phyloP scores from a whole-genome alignment of 2,329 filamentous ascomycete genomes.

The Zopfia rhizophila region DNA sequence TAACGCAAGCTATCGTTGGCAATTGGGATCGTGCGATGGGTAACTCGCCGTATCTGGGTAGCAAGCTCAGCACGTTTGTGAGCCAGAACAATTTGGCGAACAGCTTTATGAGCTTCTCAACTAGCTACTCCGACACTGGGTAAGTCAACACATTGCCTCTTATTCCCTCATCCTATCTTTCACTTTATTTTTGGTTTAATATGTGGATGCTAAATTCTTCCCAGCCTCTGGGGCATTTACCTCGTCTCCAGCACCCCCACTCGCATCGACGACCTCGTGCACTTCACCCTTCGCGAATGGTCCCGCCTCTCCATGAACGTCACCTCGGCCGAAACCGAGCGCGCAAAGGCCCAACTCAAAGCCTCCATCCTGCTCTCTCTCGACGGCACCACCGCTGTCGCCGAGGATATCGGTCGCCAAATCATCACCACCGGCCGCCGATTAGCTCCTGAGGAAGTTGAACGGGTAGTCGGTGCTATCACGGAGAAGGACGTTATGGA shows the following conservation, averaged over 20 bases:
- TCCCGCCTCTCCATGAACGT: conserved; percentile 92
- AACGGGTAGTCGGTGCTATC: conserved; percentile 87
- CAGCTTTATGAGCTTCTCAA: conserved; percentile 99
- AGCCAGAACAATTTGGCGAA: conserved; percentile 96
- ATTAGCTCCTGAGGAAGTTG: conserved; percentile 91
- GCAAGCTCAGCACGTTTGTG: conserved; percentile 95
- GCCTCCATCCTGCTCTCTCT: conserved; percentile 96
- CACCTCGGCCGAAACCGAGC: conserved; percentile 90
- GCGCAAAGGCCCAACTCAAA: conserved; percentile 99
- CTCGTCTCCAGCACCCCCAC: conserved; percentile 90
- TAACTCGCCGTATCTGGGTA: conserved; percentile 95
- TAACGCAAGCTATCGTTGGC: conserved; percentile 97
- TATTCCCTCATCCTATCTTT: not conserved
- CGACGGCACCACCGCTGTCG: conserved; percentile 95
- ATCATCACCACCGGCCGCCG: conserved; percentile 96
- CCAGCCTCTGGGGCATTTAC: conserved; percentile 99
- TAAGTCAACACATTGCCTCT: conserved; percentile 59
- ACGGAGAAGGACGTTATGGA: conserved; percentile 97
- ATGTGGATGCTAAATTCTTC: conserved; percentile 38
- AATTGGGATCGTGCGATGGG: conserved; percentile 99
- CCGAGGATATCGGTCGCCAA: conserved; percentile 98
- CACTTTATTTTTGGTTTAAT: not conserved
- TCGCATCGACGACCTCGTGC: conserved; percentile 91
- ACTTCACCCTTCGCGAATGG: conserved; percentile 99
- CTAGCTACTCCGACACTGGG: conserved; percentile 99